Evolutionary conservation across 2,329 filamentous ascomycete species (phyloP), one percentile per base, ranked within the genome.

Genomic region (Aspergillus niger): DNA sequence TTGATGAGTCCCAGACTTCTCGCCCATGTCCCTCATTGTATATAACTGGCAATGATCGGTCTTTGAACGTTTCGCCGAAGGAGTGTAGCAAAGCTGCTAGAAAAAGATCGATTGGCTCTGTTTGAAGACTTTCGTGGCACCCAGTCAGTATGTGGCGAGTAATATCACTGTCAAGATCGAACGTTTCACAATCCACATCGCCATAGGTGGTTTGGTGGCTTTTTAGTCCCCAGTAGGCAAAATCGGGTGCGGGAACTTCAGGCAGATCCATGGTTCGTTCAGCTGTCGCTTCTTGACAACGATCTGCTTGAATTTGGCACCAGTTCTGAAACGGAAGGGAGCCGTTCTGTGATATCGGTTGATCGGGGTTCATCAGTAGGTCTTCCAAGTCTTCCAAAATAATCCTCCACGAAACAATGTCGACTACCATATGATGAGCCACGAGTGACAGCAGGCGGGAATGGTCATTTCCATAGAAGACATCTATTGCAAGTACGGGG

Each of bases 21-120:
- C 81, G 71, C 7, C 81, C 81, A 50, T 83, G 81, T 0, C 80
- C 79, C 67, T 83, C 81, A 26, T 81, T 82, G 63, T 79, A 79
- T 47, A 83, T 77, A 0, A 77, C 74, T 3, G 80, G 76, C 1
- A 76, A 63, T 1, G 70, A 32, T 20, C 80, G 72, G 49, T 80
- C 77, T 0, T 68, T 65, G 60, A 83, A 83, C 0, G 74, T 72
- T 17, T 72, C 71, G 3, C 73, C 74, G 66, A 83, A 83, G 0
- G 81, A 78, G 54, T 81, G 60, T 62, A 80, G 50, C 74, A 76
- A 59, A 26, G 77, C 63, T 69, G 77, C 61, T 3, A 77, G 65
- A 36, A 78, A 68, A 7, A 78, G 55, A 41, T 78, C 76, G 17
- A 78, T 69, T 1, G 74, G 71, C 53, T 78, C 74, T 0, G 76